These are phyloP conservation scores for Rhizophagus clarus DNA, from an alignment of 192 early-diverging fungal genomes.

Conservation along the genomic window DNA sequence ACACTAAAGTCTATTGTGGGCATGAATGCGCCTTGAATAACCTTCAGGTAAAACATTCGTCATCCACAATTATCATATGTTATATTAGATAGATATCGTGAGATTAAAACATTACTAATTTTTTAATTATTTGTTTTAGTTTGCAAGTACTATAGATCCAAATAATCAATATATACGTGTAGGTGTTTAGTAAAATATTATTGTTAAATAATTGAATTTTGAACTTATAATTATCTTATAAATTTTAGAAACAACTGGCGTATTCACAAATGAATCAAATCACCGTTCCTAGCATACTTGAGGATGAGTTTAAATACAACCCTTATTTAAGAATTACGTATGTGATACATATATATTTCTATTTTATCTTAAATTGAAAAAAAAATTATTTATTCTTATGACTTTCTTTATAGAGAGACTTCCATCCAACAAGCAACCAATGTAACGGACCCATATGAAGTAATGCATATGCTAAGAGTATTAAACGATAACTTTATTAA, in stretches of 20 bases:
- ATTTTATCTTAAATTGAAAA: neutral
- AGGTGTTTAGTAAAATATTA: slow-evolving; percentile 28
- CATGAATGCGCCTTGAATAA: slow-evolving; percentile 60
- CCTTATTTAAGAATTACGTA: slow-evolving; percentile 83
- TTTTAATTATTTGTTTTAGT: slow-evolving; percentile 39
- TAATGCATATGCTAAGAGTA: slow-evolving; percentile 70
- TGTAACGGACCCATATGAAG: slow-evolving; percentile 68
- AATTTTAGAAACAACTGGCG: slow-evolving; percentile 55
- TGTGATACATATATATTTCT: slow-evolving; percentile 17
- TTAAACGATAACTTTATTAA: slow-evolving; percentile 56
- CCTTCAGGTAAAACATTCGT: slow-evolving; percentile 39
- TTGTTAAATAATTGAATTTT: neutral
- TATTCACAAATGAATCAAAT: slow-evolving; percentile 49
- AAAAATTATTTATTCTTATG: neutral
- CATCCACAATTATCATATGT: too few relatives aligned
- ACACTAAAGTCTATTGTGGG: slow-evolving; percentile 65
- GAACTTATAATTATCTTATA: slow-evolving; percentile 9
- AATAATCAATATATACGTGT: slow-evolving; percentile 58
- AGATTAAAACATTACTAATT: neutral
- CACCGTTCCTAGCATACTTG: slow-evolving; percentile 86
- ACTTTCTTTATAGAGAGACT: slow-evolving; percentile 46
- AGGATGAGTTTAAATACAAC: slow-evolving; percentile 81
- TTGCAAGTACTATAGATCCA: slow-evolving; percentile 78
- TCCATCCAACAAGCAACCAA: slow-evolving; percentile 56
- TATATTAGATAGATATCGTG: too few relatives aligned